Base-by-base conservation (phyloP, 495 filamentous ascomycete genomes). In the Tuber microsphaerosporum region DNA sequence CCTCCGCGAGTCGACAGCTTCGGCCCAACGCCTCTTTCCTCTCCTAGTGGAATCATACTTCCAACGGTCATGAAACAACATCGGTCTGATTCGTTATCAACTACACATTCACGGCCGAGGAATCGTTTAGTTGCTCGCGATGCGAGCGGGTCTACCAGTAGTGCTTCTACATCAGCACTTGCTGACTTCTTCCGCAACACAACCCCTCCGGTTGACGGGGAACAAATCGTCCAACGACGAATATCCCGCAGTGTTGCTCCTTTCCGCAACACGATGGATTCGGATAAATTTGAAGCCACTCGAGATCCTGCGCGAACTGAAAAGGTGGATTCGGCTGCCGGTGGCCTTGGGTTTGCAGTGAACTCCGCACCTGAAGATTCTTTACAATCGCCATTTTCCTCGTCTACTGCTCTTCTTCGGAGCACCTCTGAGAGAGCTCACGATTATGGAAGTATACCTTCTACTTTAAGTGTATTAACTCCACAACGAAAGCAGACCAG, bases 171-270 rank as follows among this genome's bases (percentile, higher is more conserved):
- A 70, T 90, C 91, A 3, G 95, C 97, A 76, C 84, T 99, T 56
- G 96, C 97, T 72, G 93, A 98, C 80, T 98, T 98, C 84, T 94
- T 99, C 73, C 90, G 94, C 71, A 92, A 83, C 92, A 94, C 1
- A 91, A 94, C 12, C 22, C 81, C 81, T 45, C 81, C 81, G n/a
- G 68, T 69, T 44, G 73, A 79, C 14, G 80, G 80, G 7, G 43
- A 69, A 44, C 71, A 79, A n/a, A 72, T 73, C 20, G 65, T 70
- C 42, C 74, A 86, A 73, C 92, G 88, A 71, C 89, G 92, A 44
- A 94, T 94, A 78, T 91, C 93, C 44, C 92, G 91, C n/a, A 87
- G 88, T 20, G 92, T 96, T 44, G 93, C 93, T 20, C 93, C 94
- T 22, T 94, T 97, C 85, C 88, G 93, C 44, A 90, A 88, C 73